Base-by-base conservation (phyloP, 768 basidiomycete species). In the Piloderma croceum region DNA sequence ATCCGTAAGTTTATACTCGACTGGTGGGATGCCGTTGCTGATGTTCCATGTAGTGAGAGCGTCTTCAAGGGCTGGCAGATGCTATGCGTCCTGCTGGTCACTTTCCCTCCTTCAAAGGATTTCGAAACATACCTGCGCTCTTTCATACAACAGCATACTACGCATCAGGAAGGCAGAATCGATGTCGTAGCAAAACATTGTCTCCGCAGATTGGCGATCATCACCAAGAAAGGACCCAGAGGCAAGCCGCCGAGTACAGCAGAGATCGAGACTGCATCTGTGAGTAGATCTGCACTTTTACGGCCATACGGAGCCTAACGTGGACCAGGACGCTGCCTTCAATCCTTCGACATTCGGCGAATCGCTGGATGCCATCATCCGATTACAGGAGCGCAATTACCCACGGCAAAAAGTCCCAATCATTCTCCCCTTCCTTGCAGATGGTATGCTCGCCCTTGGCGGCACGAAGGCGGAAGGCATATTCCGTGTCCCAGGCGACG, bases 271-370 rank as follows among this genome's bases (percentile, higher is more conserved):
- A 89, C 84, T 2, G 92, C 92, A 17, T 84, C 87, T 42, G 85
- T 84, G 47, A 50, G 77, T 65, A 23, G 33, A 6, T n/a, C 18
- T 11, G 33, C 15, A 29, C 35, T 7, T 42, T 36, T 27, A 40
- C 33, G n/a, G 24, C 36, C 32, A 12, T 37, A 38, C 45, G 48
- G 38, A 53, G 41, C n/a, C 24, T n/a, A 22, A 42, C 7, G 22
- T 38, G 6, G 36, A 38, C 9, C 52, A 88, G 78, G 90, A 92
- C 51, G 90, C 91, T 20, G 91, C 93, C 6, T 97, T 96, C 66
- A 87, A 92, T 48, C 90, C 92, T 0, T 92, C 90, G 1, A 91
- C 87, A 2, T 97, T 96, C 53, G 90, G 91, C 11, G 90, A 93
- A 66, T 82, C 88, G 1, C 70, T 97, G 10, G 86, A 87, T 47